Evolutionary conservation across 1,284 basidiomycete species (phyloP), one percentile per base, ranked within the genome.

Genomic region (Cryptococcus wingfieldii): DNA sequence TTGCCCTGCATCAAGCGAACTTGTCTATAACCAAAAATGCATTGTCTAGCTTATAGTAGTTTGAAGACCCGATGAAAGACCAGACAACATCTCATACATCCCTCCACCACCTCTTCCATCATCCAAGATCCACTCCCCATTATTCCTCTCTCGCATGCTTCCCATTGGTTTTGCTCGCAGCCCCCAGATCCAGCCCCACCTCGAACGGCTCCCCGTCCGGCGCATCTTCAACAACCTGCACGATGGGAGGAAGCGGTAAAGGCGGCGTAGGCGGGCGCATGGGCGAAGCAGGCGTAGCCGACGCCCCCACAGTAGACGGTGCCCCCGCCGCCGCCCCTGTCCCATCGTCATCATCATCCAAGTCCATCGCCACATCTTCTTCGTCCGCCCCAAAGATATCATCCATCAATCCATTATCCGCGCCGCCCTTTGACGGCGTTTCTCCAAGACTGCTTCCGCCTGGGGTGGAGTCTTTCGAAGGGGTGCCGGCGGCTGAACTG

Each of bases 251-350:
- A 25, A 1, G 19, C 38, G 1, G 62, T 56, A 10, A 31, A 51
- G 27, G 38, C n/a, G 1, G 62, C 63, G 9, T 77, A 70, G 9
- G 75, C 73, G 0, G 50, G 75, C 48, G 75, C 76, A 62, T 64
- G 63, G 43, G 58, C 25, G 55, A 56, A 25, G 44, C 14, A 4
- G 41, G 41, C 5, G 44, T 25, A 46, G 44, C 14, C 6, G n/a
- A 16, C 18, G n/a, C 44, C 7, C 25, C 25, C 16, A 16, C 38
- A 14, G 27, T 43, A 25, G 43, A 18, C 25, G 27, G 38, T 19
- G 31, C 23, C 23, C 23, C 23, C 23, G 23, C 23, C 23, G 23
- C 23, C 23, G 23, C 3, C 23, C 23, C 23, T 23, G 23, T 23
- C 23, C 23, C 23, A 23, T 23, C 23, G 23, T 23, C 45, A 18